Evolutionary conservation across 495 filamentous ascomycete species (phyloP), one percentile per base, ranked within the genome.

Genomic region (Penicillium cosmopolitanum): DNA sequence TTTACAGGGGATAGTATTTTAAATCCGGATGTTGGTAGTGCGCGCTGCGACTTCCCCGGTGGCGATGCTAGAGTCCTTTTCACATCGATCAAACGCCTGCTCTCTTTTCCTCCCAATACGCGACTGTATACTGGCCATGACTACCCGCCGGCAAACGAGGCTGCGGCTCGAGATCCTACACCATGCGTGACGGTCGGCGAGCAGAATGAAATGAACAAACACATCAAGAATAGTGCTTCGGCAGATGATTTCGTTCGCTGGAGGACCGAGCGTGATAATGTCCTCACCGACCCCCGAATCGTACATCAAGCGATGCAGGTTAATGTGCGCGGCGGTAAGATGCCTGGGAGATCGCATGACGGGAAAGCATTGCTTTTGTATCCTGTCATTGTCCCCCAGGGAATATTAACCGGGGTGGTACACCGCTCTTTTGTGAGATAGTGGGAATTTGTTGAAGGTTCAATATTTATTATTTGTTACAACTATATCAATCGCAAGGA

Each of bases 1-100:
- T 85, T 85, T 65, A 75, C 68, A 38, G 82, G 82, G 21, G 83
- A 85, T 62, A 80, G 77, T 3, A 66, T 85, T 53, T 84, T 85
- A 70, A 73, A 84, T 53, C 66, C 76, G 3, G 83, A 85, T 64
- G 63, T 86, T 36, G 83, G 80, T 19, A 79, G 75, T 19, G 82
- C 80, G 0, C 74, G 83, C 5, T 82, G 79, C 56, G 83, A 85
- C 54, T 85, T 85, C 57, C 82, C 83, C 2, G 78, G 78, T 36
- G 82, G 83, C 38, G 66, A 69, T 51, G 73, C 78, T 0, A 56
- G 57, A 11, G 61, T 33, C 2, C 69, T 85, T 3, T 86, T 55
- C 50, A 43, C 57, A 13, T 84, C 83, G 0, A 73, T 65, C 34
- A 62, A 67, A 21, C 75, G 62, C 19, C 75, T 86, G 15, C 69